Conservation (phyloP, 108 stramenopile species). For the Stephanodiscus triporus region DNA sequence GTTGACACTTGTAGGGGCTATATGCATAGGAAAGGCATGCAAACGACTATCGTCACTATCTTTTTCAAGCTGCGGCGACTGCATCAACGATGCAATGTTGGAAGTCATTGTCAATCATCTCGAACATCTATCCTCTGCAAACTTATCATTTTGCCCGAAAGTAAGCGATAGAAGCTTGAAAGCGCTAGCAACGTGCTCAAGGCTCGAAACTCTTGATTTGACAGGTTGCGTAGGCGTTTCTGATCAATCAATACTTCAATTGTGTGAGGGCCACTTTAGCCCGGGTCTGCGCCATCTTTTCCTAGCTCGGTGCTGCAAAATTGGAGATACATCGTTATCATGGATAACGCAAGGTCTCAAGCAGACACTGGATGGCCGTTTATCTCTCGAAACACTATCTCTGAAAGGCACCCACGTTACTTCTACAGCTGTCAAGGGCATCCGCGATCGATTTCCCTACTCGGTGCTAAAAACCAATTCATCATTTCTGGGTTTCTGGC, state of each 20-base stretch:
- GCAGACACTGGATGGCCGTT: conserved; percentile 16
- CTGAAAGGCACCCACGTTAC: conserved; percentile 45
- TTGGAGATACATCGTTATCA: conserved; percentile 45
- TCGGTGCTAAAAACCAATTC: conserved; percentile 28
- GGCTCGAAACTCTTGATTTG: conserved; percentile 38
- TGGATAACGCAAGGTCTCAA: conserved; percentile 60
- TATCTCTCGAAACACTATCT: conserved; percentile 45
- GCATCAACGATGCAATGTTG: conserved; percentile 47
- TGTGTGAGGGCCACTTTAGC: conserved; percentile 40
- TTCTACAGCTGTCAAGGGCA: conserved; percentile 28
- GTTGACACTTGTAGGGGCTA: conserved; percentile 36
- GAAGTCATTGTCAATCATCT: conserved; percentile 17
- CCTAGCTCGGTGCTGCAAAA: conserved; percentile 35
- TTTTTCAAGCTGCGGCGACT: conserved; percentile 59
- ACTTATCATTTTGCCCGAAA: conserved; percentile 53
- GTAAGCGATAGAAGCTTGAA: conserved; percentile 36
- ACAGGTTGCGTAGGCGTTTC: conserved; percentile 46
- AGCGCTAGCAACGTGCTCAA: conserved; percentile 41
- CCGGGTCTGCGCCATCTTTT: conserved; percentile 48
- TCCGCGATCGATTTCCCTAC: conserved; percentile 37
- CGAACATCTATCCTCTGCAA: conserved; percentile 17
- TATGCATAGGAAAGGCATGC: conserved; percentile 31
- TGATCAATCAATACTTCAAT: conserved; percentile 39
- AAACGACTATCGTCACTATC: conserved; percentile 24
- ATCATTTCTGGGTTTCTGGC: conserved; percentile 52